Evolutionary conservation across 257 asterid species (phyloP).

Genomic region (Voacanga thouarsii): DNA sequence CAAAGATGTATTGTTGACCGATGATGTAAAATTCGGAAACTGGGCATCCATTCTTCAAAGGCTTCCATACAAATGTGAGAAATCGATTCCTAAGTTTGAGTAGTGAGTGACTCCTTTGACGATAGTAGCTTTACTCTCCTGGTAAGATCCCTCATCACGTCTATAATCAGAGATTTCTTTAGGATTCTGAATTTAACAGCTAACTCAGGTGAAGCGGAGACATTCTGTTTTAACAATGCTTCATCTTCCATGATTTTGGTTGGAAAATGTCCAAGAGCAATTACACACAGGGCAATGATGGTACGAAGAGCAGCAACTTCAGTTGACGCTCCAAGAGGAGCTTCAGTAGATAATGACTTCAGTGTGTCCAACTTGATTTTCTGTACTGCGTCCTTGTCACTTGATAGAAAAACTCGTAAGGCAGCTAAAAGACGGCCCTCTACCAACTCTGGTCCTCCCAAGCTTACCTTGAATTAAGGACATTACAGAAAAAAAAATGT

Average conservation of each 20-base stretch:
- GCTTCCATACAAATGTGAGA: not conserved
- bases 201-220: slow-evolving; percentile 55
- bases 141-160: slow-evolving; percentile 64
- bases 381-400: slow-evolving; percentile 51
- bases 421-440: slow-evolving; percentile 87
- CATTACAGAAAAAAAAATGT: not conserved
- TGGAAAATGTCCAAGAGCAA: slow-evolving; percentile 76
- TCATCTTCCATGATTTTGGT: slow-evolving; percentile 92
- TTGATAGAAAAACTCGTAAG: slow-evolving; percentile 58
- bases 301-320: slow-evolving; percentile 66
- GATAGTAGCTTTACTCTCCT: slow-evolving; percentile 51
- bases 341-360: slow-evolving; percentile 48
- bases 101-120: slow-evolving; percentile 29
- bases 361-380: slow-evolving; percentile 44
- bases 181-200: slow-evolving; percentile 65
- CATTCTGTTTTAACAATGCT: slow-evolving; percentile 40
- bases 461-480: slow-evolving; percentile 49
- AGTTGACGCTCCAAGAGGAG: slow-evolving; percentile 61
- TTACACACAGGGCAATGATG: slow-evolving; percentile 66
- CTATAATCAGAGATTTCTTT: slow-evolving; percentile 66
- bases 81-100: slow-evolving; percentile 17
- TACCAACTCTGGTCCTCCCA: slow-evolving; percentile 74
- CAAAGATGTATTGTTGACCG: not conserved
- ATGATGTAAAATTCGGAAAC: not conserved
- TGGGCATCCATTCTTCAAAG: not conserved